Percentiles rank a stretch among this genome's conserved stretches.
Conservation (phyloP, 1,284 basidiomycete genomes). For the Xerocomus cyaneibrunnescens region DNA sequence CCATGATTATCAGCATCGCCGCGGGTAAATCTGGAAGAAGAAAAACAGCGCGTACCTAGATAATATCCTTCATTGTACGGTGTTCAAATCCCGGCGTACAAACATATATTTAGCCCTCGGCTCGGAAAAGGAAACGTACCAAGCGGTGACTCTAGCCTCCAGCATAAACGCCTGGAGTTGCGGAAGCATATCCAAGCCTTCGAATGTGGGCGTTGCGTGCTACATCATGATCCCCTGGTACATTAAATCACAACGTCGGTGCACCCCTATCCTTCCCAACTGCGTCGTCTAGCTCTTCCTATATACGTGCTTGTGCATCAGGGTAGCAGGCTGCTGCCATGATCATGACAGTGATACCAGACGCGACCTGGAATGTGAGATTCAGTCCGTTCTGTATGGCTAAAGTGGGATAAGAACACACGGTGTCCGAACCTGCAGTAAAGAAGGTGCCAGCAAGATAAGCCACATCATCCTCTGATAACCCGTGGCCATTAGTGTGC, state of each 20-base stretch:
- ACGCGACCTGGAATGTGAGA: too few species aligned
- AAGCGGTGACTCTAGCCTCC: slow-evolving; percentile 33
- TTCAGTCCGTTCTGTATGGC: background rate
- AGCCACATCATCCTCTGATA: slow-evolving; percentile 17
- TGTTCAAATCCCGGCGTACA: slow-evolving; percentile 35
- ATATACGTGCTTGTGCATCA: slow-evolving; percentile 10
- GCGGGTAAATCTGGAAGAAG: background rate
- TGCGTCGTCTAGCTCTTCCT: slow-evolving; percentile 15
- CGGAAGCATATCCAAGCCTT: slow-evolving; percentile 11
- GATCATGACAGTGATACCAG: slow-evolving; percentile 8
- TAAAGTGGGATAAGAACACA: background rate
- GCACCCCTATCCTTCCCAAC: slow-evolving; percentile 13
- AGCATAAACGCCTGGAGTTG: slow-evolving; percentile 17
- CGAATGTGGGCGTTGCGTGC: slow-evolving; percentile 10
- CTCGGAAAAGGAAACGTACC: slow-evolving; percentile 15
- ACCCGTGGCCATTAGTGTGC: slow-evolving; percentile 3
- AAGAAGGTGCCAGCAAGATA: slow-evolving; percentile 15
- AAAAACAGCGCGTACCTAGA: slow-evolving; percentile 31
- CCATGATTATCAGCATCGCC: background rate
- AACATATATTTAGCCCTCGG: background rate
- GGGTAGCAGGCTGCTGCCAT: slow-evolving; percentile 15
- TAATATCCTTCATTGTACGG: slow-evolving; percentile 38
- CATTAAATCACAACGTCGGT: background rate
- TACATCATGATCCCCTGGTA: background rate
- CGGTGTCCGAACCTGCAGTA: slow-evolving; percentile 9